A percentile compares a stretch with the other conserved stretches of the same genome.
These are phyloP conservation scores for Forsythia viridissima DNA, from an alignment of 257 asterid species.

Conservation along the genomic window DNA sequence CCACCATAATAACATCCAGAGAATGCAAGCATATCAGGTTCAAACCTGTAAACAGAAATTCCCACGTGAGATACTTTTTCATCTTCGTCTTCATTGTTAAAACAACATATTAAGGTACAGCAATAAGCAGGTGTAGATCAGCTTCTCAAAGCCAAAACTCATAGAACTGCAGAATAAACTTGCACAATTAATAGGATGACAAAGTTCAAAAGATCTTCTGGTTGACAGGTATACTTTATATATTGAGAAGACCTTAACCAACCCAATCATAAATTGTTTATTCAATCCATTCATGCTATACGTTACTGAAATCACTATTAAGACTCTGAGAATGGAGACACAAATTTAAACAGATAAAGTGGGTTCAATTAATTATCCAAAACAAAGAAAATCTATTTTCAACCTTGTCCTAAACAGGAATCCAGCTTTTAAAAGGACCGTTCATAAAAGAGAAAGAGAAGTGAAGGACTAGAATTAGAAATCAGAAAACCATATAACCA, in stretches of 20 bases:
- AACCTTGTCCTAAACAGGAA: not conserved
- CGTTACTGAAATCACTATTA: not conserved
- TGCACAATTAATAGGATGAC: not conserved
- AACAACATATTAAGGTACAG: constrained; percentile 3
- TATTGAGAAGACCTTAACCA: not conserved
- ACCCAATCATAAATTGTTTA: not conserved
- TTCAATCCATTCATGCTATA: not conserved
- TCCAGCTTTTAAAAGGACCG: not conserved
- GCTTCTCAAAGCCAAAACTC: constrained; percentile 9
- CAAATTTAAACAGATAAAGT: constrained; percentile 16
- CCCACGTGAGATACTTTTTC: constrained; percentile 12
- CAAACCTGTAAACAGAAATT: constrained; percentile 65
- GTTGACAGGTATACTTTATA: too few species aligned
- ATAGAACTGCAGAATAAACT: not conserved
- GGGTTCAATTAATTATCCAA: constrained; percentile 3
- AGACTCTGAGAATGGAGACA: constrained; percentile 13
- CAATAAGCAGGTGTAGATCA: constrained; percentile 7
- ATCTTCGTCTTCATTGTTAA: constrained; percentile 7
- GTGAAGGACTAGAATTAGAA: constrained; percentile 3
- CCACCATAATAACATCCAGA: constrained; percentile 99
- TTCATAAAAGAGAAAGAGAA: not conserved
- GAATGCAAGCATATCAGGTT: constrained; percentile 99
- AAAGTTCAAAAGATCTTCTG: too few species aligned
- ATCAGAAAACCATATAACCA: constrained; percentile 1
- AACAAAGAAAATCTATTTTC: not conserved